Base-by-base conservation (phyloP, 2,329 filamentous ascomycete species). In the Hortaea werneckii region DNA sequence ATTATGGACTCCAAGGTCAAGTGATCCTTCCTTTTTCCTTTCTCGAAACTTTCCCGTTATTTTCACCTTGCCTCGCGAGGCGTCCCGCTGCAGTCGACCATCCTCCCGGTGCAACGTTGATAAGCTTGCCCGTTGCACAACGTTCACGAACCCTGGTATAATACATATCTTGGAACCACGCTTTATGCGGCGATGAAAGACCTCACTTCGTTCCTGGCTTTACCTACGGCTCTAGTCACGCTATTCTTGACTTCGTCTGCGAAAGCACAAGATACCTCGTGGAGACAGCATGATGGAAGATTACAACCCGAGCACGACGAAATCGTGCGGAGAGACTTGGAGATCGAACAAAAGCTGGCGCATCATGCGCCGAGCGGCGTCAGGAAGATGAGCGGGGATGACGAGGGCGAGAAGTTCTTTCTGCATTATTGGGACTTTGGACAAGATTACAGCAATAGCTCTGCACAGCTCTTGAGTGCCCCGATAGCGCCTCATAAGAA, bases 331-430 rank as follows among this genome's bases (percentile, higher is more conserved):
- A 60, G 69, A 29, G 63, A 65, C n/a, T 46, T 68, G 9, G 60
- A 66, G 44, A 62, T 66, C 37, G 64, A 63, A 50, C 63, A 67
- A 52, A 63, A 56, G 50, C 58, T 72, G 44, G 61, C 53, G 52
- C 54, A 52, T 54, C 63, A 66, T 58, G 63, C 55, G 37, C 83
- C 83, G 0, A 74, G 77, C 1, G 84, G 78, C 1, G 72, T 89
- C 44, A 78, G 77, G 59, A 88, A 88, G 60, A 85, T 89, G 77
- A 73, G 78, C 41, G 73, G 78, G 40, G 72, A 72, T 5, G 80
- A 87, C 58, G 76, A 79, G 42, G 77, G 77, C 49, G 82, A 86
- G 60, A 92, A 87, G 72, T 82, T 90, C 60, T 78, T 81, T 54
- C 69, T 81, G 46, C 75, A 85, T 39, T 83, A 87, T 62, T 81